phyloP scores from a whole-genome alignment of 306 rosid genomes.

The Parietaria judaica region DNA sequence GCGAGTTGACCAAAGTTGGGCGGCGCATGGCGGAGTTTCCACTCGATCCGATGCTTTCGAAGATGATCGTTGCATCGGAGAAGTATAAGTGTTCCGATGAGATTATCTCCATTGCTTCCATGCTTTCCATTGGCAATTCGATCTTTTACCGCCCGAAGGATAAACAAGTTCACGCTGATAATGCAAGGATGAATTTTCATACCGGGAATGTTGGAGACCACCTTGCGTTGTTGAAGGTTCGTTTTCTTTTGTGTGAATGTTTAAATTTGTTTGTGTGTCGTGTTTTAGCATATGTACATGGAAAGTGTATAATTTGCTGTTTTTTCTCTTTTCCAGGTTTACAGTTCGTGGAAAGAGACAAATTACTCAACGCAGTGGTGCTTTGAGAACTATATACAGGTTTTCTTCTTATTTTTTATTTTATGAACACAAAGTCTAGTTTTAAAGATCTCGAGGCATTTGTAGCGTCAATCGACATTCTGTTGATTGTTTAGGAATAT shows the following conservation, averaged over 20 bases:
- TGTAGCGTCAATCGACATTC: not conserved
- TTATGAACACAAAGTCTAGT: not conserved
- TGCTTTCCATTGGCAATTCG: conserved; percentile 92
- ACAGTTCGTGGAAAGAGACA: conserved; percentile 93
- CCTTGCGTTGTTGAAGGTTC: conserved; percentile 75
- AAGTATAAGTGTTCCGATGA: conserved; percentile 81
- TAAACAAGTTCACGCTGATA: conserved; percentile 97
- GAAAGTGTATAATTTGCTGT: not conserved
- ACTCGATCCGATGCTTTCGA: conserved; percentile 88
- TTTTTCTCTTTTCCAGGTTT: conserved; percentile 40
- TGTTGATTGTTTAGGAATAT: not conserved
- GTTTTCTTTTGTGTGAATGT: not conserved
- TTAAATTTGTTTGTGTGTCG: conserved; percentile 5
- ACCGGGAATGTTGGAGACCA: conserved; percentile 92
- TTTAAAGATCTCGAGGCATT: too few species aligned
- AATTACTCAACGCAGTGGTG: conserved; percentile 97
- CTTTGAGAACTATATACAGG: conserved; percentile 91
- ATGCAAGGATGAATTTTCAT: conserved; percentile 86
- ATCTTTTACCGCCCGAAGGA: conserved; percentile 97
- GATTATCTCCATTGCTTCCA: conserved; percentile 75
- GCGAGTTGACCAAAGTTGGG: conserved; percentile 85
- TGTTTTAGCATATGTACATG: conserved; percentile 8
- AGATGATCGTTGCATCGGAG: conserved; percentile 91
- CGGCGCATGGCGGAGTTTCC: conserved; percentile 97
- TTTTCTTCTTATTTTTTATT: conserved; percentile 3